Conservation (phyloP, 2,329 filamentous ascomycete species). For the Phaeosphaeria sp. region DNA sequence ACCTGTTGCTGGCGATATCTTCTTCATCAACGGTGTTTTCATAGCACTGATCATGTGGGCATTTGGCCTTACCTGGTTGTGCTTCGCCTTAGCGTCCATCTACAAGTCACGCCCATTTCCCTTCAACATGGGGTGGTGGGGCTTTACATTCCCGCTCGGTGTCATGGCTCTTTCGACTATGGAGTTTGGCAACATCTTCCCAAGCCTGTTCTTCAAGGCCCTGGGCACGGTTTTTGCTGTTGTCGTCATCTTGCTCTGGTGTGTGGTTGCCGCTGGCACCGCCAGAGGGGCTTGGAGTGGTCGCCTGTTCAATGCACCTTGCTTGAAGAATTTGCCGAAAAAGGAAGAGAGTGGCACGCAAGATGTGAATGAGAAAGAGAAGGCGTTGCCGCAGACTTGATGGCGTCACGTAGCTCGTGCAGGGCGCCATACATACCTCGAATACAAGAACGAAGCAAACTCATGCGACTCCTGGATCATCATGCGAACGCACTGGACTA, state of each 20-base stretch:
- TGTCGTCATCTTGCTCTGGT: slow-evolving; percentile 62
- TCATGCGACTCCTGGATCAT: background rate
- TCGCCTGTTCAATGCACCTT: slow-evolving; percentile 62
- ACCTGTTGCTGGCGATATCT: slow-evolving; percentile 53
- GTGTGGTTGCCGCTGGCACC: slow-evolving; percentile 60
- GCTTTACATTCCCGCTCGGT: slow-evolving; percentile 66
- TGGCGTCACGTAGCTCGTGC: background rate
- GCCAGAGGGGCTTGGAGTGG: slow-evolving; percentile 57
- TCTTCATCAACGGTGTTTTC: slow-evolving; percentile 66
- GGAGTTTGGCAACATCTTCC: slow-evolving; percentile 59
- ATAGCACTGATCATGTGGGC: slow-evolving; percentile 64
- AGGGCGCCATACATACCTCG: background rate
- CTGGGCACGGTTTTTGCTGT: slow-evolving; percentile 63
- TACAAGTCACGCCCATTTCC: slow-evolving; percentile 55
- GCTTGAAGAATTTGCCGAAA: slow-evolving; percentile 50
- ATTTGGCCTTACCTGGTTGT: slow-evolving; percentile 63
- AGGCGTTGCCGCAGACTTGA: slow-evolving; percentile 8
- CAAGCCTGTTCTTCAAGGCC: slow-evolving; percentile 63
- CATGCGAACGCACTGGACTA: background rate
- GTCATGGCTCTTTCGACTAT: slow-evolving; percentile 61
- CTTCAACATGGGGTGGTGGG: slow-evolving; percentile 71
- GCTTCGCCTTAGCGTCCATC: slow-evolving; percentile 60
- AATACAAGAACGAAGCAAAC: background rate
- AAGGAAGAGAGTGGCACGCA: slow-evolving; percentile 14
- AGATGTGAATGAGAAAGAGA: slow-evolving; percentile 27